A percentile compares a stretch with the other conserved stretches of the same genome.
Evolutionary conservation across 257 asterid species (phyloP).

Genomic region (Lycium ferocissimum): DNA sequence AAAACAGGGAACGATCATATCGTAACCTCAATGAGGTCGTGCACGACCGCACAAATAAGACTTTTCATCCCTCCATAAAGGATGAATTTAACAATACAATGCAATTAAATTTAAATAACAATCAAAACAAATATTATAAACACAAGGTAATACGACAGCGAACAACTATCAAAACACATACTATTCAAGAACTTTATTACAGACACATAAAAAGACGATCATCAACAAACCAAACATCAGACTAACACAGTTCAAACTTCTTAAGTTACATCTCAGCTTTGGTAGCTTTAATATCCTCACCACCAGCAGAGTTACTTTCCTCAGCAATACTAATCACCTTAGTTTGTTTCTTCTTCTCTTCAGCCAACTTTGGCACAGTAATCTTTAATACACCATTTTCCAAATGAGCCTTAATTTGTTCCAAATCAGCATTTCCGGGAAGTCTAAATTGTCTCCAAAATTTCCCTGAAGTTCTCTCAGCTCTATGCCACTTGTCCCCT

Average conservation of each 20-base stretch:
- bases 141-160: too few species aligned
- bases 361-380: conserved; percentile 61
- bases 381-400: conserved; percentile 77
- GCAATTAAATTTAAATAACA: too few species aligned
- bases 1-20: too few species aligned
- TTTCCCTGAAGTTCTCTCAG: conserved; percentile 67
- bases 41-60: too few species aligned
- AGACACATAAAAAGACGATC: neutral
- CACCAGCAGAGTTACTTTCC: conserved; percentile 24
- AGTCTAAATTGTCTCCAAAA: conserved; percentile 84
- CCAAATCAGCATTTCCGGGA: conserved; percentile 73
- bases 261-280: conserved; percentile 20
- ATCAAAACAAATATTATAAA: too few species aligned
- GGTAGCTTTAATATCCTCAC: conserved; percentile 28
- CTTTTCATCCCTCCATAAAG: too few species aligned
- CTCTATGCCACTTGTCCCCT: conserved; percentile 86
- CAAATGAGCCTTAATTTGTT: conserved; percentile 56
- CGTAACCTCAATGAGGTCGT: too few species aligned
- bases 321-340: conserved; percentile 47
- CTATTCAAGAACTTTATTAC: neutral
- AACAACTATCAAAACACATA: too few species aligned
- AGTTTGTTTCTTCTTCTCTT: conserved; percentile 53
- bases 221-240: neutral
- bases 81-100: too few species aligned
- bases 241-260: neutral